Base-by-base conservation (phyloP, 306 rosid genomes). In the Carpinus fangiana region DNA sequence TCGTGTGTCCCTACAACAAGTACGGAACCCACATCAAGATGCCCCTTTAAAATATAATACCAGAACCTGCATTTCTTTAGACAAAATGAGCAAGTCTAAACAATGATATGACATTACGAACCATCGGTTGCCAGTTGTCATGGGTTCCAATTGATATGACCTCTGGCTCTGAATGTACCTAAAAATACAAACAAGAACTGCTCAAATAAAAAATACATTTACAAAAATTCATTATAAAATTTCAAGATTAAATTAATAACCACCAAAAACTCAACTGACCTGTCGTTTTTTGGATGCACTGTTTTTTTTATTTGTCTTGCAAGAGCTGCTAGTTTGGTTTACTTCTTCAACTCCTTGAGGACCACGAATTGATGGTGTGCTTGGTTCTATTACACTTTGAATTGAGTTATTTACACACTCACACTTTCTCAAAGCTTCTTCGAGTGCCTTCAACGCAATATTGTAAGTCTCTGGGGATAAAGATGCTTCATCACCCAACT, bases 401-500 rank as follows among this genome's bases (percentile, higher is more conserved):
- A 79, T 60, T 21, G 75, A 79, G 73, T 57, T 75, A 48, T 73
- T 82, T 28, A 70, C 48, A 69, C 76, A 51, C 83, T 82, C 86
- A 56, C 86, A 86, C 75, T 78, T 86, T 73, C 81, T 80, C 82
- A 82, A 51, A 80, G 84, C 84, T 62, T 82, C 89, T 77, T 86
- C 86, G n/a, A 86, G 45, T 28, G 84, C 84, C 78, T 64, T 66
- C 23, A 82, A 79, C 31, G 84, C 89, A 77, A 80, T 72, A 73
- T 64, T 74, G 70, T 82, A 86, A 80, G 82, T 86, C 80, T 87
- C 86, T 43, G 73, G 88, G 7, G 90, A 84, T 28, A 87, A 80
- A 17, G 90, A 87, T 21, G 87, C 88, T 84, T 84, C 90, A 69
- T 80, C 84, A 76, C 88, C 82, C 78, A 87, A 78, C 64, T 64